These are phyloP conservation scores for Auriculariales sp. DNA, from an alignment of 768 basidiomycete species.

Conservation along the genomic window DNA sequence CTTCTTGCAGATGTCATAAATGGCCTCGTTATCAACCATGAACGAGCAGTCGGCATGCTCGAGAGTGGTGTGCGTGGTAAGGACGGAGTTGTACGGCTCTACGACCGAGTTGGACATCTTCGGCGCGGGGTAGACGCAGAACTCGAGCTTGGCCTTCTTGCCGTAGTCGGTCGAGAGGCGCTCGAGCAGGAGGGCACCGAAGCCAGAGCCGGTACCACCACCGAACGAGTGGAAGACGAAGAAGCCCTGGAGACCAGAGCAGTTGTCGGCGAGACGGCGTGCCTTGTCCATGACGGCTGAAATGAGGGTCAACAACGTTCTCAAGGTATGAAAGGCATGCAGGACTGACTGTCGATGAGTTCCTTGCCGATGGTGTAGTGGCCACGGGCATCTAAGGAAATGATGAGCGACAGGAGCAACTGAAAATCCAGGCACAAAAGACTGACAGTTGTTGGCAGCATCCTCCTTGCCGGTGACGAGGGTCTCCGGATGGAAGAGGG, in stretches of 20 bases:
- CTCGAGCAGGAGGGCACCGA: conserved; percentile 94
- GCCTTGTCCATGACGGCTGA: conserved; percentile 95
- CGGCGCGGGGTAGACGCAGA: conserved; percentile 93
- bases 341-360: conserved; percentile 50
- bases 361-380: conserved; percentile 99
- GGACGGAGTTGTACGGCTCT: conserved; percentile 95
- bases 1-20: conserved; percentile 98
- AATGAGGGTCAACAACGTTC: too few relatives aligned
- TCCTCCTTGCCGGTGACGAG: conserved; percentile 98
- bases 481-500: conserved; percentile 98
- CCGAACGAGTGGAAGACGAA: conserved; percentile 99
- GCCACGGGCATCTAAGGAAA: conserved; percentile 72
- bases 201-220: conserved; percentile 98
- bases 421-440: conserved; percentile 2
- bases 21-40: conserved; percentile 99
- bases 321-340: not conserved
- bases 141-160: conserved; percentile 98
- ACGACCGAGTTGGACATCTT: conserved; percentile 92
- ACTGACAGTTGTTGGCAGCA: conserved; percentile 94
- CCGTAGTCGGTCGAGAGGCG: conserved; percentile 96
- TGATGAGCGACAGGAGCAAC: conserved; percentile 4
- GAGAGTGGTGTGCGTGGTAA: conserved; percentile 97
- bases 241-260: conserved; percentile 96
- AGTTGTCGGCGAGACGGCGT: conserved; percentile 93
- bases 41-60: conserved; percentile 99